phyloP scores from a whole-genome alignment of 169 alveolate species.

The Eimeria nieschulzi region DNA sequence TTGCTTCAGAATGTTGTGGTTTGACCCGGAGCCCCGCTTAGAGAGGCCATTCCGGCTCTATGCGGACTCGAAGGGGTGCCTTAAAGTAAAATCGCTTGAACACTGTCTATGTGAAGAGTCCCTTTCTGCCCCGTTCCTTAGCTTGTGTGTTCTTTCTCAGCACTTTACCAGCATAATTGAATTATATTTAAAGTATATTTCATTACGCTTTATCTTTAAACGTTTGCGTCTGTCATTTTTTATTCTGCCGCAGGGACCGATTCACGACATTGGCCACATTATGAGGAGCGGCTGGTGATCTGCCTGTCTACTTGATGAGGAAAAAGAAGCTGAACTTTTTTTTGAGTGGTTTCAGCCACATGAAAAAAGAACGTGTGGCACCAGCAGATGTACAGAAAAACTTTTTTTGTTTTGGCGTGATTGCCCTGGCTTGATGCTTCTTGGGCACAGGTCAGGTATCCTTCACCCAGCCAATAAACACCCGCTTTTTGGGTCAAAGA shows the following conservation, averaged over 20 bases:
- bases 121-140: not conserved
- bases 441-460: too few species aligned
- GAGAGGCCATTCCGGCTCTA: constrained; percentile 74
- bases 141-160: not conserved
- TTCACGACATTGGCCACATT: constrained; percentile 62
- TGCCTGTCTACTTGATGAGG: not conserved
- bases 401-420: too few species aligned
- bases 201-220: too few species aligned
- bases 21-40: constrained; percentile 78
- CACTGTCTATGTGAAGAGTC: not conserved
- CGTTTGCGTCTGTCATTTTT: not conserved
- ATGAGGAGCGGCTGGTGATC: constrained; percentile 75
- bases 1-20: constrained; percentile 75
- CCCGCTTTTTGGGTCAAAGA: too few species aligned
- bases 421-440: too few species aligned
- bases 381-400: too few species aligned
- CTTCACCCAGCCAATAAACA: too few species aligned
- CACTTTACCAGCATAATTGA: not conserved
- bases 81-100: constrained; percentile 48
- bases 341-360: not conserved
- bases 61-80: constrained; percentile 76
- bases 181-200: not conserved
- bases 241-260: constrained; percentile 61
- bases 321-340: not conserved
- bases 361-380: too few species aligned